phyloP scores from a whole-genome alignment of 1,139 yeast genomes.

The Kodamaea anthophila region DNA sequence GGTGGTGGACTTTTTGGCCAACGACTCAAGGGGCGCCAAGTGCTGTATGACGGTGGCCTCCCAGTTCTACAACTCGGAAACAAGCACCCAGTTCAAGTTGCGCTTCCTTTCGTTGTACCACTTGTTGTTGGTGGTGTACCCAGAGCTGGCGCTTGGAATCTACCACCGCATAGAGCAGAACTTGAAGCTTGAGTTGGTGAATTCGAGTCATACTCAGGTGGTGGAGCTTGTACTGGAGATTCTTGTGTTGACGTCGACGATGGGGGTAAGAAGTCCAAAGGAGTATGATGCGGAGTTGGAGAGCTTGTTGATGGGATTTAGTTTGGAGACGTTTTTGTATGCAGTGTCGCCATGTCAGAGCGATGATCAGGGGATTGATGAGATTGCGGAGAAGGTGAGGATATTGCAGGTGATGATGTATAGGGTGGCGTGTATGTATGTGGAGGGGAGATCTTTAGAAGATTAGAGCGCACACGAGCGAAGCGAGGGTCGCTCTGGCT shows the following conservation, averaged over 20 bases:
- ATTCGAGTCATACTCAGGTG: constrained; percentile 22
- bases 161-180: constrained; percentile 38
- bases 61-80: constrained; percentile 42
- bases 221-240: constrained; percentile 27
- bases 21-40: constrained; percentile 37
- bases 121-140: constrained; percentile 32
- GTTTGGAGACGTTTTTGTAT: neutral
- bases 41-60: constrained; percentile 50
- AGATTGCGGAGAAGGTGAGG: constrained; percentile 13
- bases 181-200: constrained; percentile 32
- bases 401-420: constrained; percentile 32
- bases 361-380: neutral
- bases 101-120: constrained; percentile 49
- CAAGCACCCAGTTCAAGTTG: constrained; percentile 38
- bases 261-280: no score
- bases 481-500: no score
- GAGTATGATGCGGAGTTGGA: constrained; percentile 11
- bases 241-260: constrained; percentile 17
- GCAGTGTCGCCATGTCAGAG: neutral
- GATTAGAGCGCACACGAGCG: constrained; percentile 15
- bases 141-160: constrained; percentile 36
- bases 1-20: constrained; percentile 44
- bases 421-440: constrained; percentile 33
- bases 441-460: constrained; percentile 34
- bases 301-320: constrained; percentile 7